phyloP scores from a whole-genome alignment of 345 rosid genomes.

The Erodium maritimum region DNA sequence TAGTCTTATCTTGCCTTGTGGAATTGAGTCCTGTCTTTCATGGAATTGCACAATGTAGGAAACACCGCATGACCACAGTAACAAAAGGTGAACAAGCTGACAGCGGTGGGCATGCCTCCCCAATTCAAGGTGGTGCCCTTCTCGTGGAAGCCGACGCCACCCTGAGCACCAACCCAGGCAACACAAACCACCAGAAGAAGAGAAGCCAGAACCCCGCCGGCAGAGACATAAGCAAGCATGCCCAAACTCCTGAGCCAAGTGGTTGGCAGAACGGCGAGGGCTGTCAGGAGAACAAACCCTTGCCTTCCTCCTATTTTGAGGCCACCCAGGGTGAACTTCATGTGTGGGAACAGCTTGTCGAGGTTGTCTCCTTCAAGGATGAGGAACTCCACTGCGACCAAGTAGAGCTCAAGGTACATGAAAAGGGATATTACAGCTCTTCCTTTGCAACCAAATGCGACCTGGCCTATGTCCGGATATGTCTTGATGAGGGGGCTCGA shows the following conservation, averaged over 20 bases:
- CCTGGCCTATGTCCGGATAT: slow-evolving; percentile 8
- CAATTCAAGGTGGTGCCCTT: slow-evolving; percentile 24
- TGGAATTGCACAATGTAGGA: slow-evolving; percentile 54
- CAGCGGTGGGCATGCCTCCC: slow-evolving; percentile 42
- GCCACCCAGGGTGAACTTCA: slow-evolving; percentile 19
- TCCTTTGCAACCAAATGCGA: slow-evolving; percentile 9
- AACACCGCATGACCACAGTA: slow-evolving; percentile 59
- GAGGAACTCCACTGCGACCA: slow-evolving; percentile 10
- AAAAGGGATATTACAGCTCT: slow-evolving; percentile 8
- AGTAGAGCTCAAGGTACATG: slow-evolving; percentile 7
- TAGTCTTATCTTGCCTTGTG: slow-evolving; percentile 37
- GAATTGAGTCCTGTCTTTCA: slow-evolving; percentile 57
- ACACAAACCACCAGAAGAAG: slow-evolving; percentile 35
- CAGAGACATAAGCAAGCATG: slow-evolving; percentile 47
- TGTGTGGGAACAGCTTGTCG: slow-evolving; percentile 16
- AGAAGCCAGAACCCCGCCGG: slow-evolving; percentile 57
- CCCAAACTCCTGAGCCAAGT: slow-evolving; percentile 62
- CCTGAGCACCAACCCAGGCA: slow-evolving; percentile 42
- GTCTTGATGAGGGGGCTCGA: slow-evolving; percentile 6
- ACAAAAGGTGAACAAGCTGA: slow-evolving; percentile 46
- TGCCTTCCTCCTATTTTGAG: slow-evolving; percentile 35
- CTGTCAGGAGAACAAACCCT: slow-evolving; percentile 39
- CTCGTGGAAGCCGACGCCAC: slow-evolving; percentile 44
- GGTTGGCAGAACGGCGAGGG: slow-evolving; percentile 47
- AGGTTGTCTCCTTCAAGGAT: slow-evolving; percentile 16